These are phyloP conservation scores for Ophiocordyceps robertsii DNA, from an alignment of 2,329 filamentous ascomycete species.

Conservation along the genomic window DNA sequence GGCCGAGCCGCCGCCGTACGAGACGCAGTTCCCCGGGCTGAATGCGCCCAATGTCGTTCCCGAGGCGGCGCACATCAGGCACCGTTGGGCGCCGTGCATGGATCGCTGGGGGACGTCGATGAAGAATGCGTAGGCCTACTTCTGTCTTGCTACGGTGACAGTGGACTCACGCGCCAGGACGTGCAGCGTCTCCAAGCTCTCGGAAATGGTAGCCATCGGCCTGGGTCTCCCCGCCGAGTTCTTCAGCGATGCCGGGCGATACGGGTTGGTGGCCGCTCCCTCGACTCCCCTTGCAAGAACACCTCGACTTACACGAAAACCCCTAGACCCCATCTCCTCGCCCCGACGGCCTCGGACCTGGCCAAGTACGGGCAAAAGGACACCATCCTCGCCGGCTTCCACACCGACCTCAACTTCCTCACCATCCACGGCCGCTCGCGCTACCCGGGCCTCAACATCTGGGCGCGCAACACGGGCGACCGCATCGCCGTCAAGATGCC, in stretches of 20 bases:
- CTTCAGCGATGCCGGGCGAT: conserved; percentile 40
- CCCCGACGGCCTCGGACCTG: conserved; percentile 46
- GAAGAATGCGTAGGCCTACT: conserved; percentile 37
- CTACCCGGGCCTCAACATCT: conserved; percentile 48
- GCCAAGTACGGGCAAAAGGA: conserved; percentile 35
- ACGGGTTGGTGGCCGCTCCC: conserved; percentile 29
- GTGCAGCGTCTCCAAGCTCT: conserved; percentile 36
- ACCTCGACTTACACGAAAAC: not conserved
- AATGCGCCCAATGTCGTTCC: conserved; percentile 43
- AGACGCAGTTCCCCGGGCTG: conserved; percentile 39
- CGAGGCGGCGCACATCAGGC: conserved; percentile 30
- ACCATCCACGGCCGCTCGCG: conserved; percentile 51
- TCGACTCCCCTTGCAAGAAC: not conserved
- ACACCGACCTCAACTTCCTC: conserved; percentile 51
- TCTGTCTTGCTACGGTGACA: not conserved
- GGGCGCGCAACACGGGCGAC: conserved; percentile 48
- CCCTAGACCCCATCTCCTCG: conserved; percentile 44
- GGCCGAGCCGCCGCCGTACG: conserved; percentile 37
- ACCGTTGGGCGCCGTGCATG: conserved; percentile 41
- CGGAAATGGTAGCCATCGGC: conserved; percentile 45
- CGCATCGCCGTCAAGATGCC: conserved; percentile 47
- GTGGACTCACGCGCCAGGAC: not conserved
- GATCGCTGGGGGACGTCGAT: conserved; percentile 44
- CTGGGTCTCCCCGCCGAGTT: conserved; percentile 37
- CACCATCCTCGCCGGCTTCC: conserved; percentile 50